Conservation (phyloP, 805 yeast species). For the Starmerella potacharoeniae region DNA sequence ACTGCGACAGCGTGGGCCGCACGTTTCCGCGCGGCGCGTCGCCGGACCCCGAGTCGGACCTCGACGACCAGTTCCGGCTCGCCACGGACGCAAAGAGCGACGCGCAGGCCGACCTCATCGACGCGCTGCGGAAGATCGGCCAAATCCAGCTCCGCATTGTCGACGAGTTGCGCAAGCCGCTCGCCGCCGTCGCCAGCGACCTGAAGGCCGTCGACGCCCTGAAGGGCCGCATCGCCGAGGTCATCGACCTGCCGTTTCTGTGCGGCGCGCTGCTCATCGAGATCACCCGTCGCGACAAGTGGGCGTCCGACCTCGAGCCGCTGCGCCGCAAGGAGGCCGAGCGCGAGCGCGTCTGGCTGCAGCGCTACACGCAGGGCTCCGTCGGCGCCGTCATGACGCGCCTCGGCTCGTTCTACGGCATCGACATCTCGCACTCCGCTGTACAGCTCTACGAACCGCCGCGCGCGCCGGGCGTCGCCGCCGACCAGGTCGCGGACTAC, state of each 20-base stretch:
- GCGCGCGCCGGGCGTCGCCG: not conserved
- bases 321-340: slow-evolving; percentile 44
- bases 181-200: slow-evolving; percentile 20
- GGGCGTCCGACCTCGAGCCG: slow-evolving; percentile 26
- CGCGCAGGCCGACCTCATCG: not conserved
- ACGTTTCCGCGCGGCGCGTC: not conserved
- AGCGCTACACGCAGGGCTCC: slow-evolving; percentile 35
- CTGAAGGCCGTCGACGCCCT: slow-evolving; percentile 24
- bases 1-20: not conserved
- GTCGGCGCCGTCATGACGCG: slow-evolving; percentile 11
- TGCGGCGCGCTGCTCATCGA: slow-evolving; percentile 32
- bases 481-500: slow-evolving; percentile 17
- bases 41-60: not conserved
- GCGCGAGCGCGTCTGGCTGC: slow-evolving; percentile 42
- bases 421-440: not conserved
- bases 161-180: slow-evolving; percentile 23
- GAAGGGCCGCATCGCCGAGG: slow-evolving; percentile 27
- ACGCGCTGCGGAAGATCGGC: slow-evolving; percentile 19
- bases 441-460: not conserved
- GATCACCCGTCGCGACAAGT: slow-evolving; percentile 23
- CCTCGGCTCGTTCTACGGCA: not conserved
- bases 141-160: slow-evolving; percentile 24
- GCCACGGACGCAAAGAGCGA: not conserved
- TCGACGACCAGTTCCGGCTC: slow-evolving; percentile 2
- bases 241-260: slow-evolving; percentile 30